Percentiles rank a stretch among this genome's conserved stretches.
Conservation (phyloP, 1,284 basidiomycete species). For the Mycena citricolor region DNA sequence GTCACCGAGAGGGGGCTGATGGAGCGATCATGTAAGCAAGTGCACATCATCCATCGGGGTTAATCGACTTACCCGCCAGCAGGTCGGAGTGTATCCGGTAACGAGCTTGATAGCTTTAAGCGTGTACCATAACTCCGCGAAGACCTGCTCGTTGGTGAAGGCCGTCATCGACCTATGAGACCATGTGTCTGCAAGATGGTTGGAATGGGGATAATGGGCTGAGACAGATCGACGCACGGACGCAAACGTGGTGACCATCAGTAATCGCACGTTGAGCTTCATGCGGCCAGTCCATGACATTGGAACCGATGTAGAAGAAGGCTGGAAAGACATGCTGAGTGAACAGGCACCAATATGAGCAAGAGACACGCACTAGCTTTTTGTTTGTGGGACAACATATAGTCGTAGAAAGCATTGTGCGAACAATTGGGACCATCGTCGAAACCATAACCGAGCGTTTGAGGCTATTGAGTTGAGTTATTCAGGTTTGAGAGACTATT, state of each 20-base stretch:
- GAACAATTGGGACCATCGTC: background rate
- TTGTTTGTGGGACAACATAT: background rate
- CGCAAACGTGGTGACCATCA: conserved; percentile 3
- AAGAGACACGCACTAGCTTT: conserved; percentile 1
- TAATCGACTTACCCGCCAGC: conserved; percentile 8
- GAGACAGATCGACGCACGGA: background rate
- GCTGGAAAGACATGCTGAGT: background rate
- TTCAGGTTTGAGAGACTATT: too few relatives aligned
- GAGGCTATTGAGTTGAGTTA: too few relatives aligned
- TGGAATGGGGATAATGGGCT: background rate
- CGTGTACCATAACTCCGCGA: conserved; percentile 69
- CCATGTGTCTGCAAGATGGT: conserved; percentile 8
- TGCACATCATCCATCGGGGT: background rate
- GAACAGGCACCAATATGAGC: background rate
- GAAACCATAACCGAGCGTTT: conserved; percentile 2
- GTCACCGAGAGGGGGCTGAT: conserved; percentile 22
- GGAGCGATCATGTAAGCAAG: background rate
- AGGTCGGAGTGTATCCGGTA: conserved; percentile 12
- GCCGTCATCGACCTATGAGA: conserved; percentile 43
- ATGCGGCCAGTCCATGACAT: background rate
- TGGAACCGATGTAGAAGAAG: background rate
- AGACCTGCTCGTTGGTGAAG: conserved; percentile 62
- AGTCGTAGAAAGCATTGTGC: conserved; percentile 3
- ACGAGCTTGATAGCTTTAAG: conserved; percentile 16
- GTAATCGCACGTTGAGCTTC: conserved; percentile 2